Percentiles rank a stretch among this genome's conserved stretches.
Evolutionary conservation across 331 rosid species (phyloP).

Genomic region (Erythrophleum ivorense): DNA sequence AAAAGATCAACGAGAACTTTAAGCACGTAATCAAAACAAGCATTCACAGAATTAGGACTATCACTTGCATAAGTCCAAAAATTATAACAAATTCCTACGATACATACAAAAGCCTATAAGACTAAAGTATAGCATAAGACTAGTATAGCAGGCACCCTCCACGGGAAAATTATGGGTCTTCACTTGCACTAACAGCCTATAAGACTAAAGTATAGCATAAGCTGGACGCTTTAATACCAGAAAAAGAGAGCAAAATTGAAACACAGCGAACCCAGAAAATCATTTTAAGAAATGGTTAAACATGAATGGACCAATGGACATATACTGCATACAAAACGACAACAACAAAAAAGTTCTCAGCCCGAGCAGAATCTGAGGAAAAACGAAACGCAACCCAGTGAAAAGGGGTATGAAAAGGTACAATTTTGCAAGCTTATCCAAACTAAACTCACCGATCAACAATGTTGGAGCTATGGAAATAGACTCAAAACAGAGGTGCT

Average conservation of each 20-base stretch:
- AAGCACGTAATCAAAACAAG: conserved; percentile 34
- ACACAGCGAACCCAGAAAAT: conserved; percentile 30
- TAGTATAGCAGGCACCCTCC: conserved; percentile 12
- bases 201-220: conserved; percentile 31
- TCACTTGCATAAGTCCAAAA: conserved; percentile 11
- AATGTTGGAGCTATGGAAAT: conserved; percentile 69
- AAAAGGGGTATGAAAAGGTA: conserved; percentile 31
- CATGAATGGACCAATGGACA: conserved; percentile 42
- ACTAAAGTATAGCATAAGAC: too few species aligned
- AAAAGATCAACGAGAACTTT: conserved; percentile 29
- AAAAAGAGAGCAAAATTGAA: conserved; percentile 22
- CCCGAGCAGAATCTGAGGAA: conserved; percentile 19
- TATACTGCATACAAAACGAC: conserved; percentile 33
- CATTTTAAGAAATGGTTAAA: conserved; percentile 35
- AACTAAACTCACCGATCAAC: conserved; percentile 67
- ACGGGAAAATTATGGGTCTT: conserved; percentile 24
- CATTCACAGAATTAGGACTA: conserved; percentile 1
- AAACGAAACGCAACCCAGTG: conserved; percentile 42
- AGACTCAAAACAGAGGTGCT: conserved; percentile 50
- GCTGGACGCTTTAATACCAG: conserved; percentile 23
- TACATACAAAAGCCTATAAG: not conserved
- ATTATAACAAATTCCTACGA: conserved; percentile 2
- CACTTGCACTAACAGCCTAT: conserved; percentile 26
- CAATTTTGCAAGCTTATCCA: conserved; percentile 21
- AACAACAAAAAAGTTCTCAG: conserved; percentile 20